These are phyloP conservation scores for Terfezia boudieri DNA, from an alignment of 495 filamentous ascomycete genomes.

Conservation along the genomic window DNA sequence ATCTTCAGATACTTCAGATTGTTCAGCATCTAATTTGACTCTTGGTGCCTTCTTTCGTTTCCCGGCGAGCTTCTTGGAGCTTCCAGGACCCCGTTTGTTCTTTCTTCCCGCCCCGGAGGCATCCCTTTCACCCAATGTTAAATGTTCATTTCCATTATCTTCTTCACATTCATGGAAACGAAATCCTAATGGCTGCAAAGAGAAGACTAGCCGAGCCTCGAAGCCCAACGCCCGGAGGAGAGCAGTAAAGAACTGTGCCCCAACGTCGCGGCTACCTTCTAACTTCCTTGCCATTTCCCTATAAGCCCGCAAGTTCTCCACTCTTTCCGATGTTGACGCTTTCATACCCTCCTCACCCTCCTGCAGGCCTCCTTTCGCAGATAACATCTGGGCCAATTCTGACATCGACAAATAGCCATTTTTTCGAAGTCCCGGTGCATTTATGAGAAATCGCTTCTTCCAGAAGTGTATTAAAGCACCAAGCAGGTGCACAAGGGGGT, in stretches of 20 bases:
- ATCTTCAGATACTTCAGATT: too few relatives aligned
- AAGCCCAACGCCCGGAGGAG: slow-evolving; percentile 63
- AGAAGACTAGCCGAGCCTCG: slow-evolving; percentile 60
- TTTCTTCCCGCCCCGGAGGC: slow-evolving; percentile 8
- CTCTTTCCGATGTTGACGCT: slow-evolving; percentile 4
- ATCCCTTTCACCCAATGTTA: background rate
- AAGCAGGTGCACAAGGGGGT: slow-evolving; percentile 62
- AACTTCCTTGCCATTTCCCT: background rate
- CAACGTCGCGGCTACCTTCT: slow-evolving; percentile 61
- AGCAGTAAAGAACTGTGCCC: slow-evolving; percentile 75
- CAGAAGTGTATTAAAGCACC: slow-evolving; percentile 60
- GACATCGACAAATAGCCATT: slow-evolving; percentile 58
- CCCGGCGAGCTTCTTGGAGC: background rate
- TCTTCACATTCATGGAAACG: slow-evolving; percentile 39
- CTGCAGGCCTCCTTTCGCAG: slow-evolving; percentile 8
- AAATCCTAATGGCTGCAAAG: slow-evolving; percentile 71
- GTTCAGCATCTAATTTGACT: too few relatives aligned
- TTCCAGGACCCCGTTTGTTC: background rate
- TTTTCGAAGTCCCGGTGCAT: slow-evolving; percentile 64
- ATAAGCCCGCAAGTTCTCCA: background rate
- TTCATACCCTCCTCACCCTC: background rate
- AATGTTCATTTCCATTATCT: slow-evolving; percentile 12
- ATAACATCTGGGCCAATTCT: slow-evolving; percentile 30
- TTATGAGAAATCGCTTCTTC: slow-evolving; percentile 63
- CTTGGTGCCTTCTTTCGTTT: background rate